Percentiles rank a stretch among this genome's conserved stretches.
Conservation (phyloP, 163 green algal species). For the Botryococcus braunii region DNA sequence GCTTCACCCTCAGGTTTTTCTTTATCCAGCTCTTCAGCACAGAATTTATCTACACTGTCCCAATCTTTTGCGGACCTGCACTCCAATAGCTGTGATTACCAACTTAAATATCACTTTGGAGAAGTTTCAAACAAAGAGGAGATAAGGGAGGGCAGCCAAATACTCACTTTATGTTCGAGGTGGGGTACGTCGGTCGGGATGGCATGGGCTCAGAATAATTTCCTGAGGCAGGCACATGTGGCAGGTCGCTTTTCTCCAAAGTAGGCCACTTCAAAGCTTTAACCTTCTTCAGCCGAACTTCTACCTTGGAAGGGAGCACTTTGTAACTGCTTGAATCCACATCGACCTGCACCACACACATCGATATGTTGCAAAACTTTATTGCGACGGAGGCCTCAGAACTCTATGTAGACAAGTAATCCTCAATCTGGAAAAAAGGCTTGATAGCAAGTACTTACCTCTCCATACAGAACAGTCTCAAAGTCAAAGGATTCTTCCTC, state of each 20-base stretch:
- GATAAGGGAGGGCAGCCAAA: too few relatives aligned
- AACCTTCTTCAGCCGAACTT: constrained; percentile 77
- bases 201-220: too few relatives aligned
- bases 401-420: not conserved
- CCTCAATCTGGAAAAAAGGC: not conserved
- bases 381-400: too few relatives aligned
- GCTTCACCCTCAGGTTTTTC: constrained; percentile 81
- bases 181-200: constrained; percentile 44
- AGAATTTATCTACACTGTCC: constrained; percentile 65
- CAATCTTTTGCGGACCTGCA: constrained; percentile 45
- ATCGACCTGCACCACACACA: constrained; percentile 27
- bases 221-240: too few relatives aligned
- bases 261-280: constrained; percentile 42
- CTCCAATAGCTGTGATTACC: not conserved
- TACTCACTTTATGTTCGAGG: too few relatives aligned
- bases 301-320: constrained; percentile 80
- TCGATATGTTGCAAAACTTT: too few relatives aligned
- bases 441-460: constrained; percentile 18
- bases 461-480: constrained; percentile 46
- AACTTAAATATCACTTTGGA: not conserved
- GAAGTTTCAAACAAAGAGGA: not conserved
- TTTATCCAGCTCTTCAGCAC: too few relatives aligned
- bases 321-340: constrained; percentile 36
- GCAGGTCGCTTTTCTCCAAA: constrained; percentile 29
- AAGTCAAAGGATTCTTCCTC: constrained; percentile 43